A percentile compares a stretch with the other conserved stretches of the same genome.
These are phyloP conservation scores for Penicillium brevicompactum DNA, from an alignment of 2,329 filamentous ascomycete genomes.

Conservation along the genomic window DNA sequence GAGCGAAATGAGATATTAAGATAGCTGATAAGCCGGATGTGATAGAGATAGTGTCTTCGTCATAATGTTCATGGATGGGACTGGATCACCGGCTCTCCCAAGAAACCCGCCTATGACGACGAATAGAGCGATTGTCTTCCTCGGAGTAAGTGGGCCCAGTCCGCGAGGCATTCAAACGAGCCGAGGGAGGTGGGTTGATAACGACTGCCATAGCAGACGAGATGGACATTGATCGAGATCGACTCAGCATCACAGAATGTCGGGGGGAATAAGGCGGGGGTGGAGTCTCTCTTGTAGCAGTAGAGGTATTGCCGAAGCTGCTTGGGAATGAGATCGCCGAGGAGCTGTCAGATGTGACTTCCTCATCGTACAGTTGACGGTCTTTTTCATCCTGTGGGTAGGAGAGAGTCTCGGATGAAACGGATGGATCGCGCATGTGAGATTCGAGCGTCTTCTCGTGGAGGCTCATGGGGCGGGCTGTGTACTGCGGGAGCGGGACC, in stretches of 20 bases:
- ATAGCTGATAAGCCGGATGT: not conserved
- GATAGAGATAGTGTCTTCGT: not conserved
- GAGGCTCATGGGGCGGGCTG: conserved; percentile 40
- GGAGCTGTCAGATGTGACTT: conserved; percentile 40
- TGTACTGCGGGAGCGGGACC: conserved; percentile 44
- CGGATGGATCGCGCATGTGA: conserved; percentile 33
- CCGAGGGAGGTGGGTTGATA: conserved; percentile 29
- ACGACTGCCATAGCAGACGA: conserved; percentile 29
- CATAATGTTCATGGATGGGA: not conserved
- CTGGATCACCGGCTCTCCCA: conserved; percentile 30
- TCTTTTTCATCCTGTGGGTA: conserved; percentile 35
- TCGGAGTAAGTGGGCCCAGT: conserved; percentile 28
- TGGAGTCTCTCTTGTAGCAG: conserved; percentile 45
- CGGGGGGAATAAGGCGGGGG: conserved; percentile 45
- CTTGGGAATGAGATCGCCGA: conserved; percentile 46
- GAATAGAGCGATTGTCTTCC: conserved; percentile 24
- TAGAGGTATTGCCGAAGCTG: conserved; percentile 48
- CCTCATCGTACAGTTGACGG: conserved; percentile 32
- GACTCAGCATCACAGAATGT: conserved; percentile 29
- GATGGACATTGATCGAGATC: conserved; percentile 37
- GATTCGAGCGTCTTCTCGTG: conserved; percentile 44
- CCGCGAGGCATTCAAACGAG: conserved; percentile 29
- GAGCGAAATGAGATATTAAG: not conserved
- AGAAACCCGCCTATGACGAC: conserved; percentile 26
- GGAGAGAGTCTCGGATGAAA: conserved; percentile 26